These are phyloP conservation scores for Opeltia flavorubescens DNA, from an alignment of 495 filamentous ascomycete genomes.

Conservation along the genomic window DNA sequence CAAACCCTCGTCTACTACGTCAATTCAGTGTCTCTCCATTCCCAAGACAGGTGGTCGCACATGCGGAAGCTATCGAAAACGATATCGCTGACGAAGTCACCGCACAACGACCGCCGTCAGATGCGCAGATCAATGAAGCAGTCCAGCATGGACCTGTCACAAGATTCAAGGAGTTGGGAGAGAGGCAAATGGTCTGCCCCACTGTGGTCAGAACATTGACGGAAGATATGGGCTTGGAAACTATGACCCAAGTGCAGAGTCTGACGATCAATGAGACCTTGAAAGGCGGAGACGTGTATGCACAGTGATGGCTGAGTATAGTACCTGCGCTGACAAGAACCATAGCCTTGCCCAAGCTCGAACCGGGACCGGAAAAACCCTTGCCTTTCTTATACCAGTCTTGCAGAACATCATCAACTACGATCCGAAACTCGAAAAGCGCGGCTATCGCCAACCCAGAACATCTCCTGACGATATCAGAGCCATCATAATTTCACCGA, in stretches of 20 bases:
- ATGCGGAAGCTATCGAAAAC: conserved; percentile 14
- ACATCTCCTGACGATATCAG: conserved; percentile 55
- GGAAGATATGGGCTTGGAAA: conserved; percentile 56
- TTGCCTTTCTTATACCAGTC: conserved; percentile 68
- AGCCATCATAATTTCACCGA: conserved; percentile 84
- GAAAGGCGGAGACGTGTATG: conserved; percentile 71
- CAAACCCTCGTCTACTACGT: background rate
- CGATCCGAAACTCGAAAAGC: conserved; percentile 35
- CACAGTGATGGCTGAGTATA: conserved; percentile 8
- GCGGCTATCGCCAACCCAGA: conserved; percentile 13
- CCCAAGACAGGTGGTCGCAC: conserved; percentile 3
- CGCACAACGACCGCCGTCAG: conserved; percentile 5
- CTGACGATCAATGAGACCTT: conserved; percentile 67
- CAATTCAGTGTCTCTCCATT: background rate
- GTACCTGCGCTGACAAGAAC: conserved; percentile 8
- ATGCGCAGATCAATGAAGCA: background rate
- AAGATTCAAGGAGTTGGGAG: conserved; percentile 54
- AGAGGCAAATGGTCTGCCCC: conserved; percentile 45
- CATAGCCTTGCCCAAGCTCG: conserved; percentile 73
- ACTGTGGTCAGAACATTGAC: conserved; percentile 57
- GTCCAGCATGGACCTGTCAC: conserved; percentile 30
- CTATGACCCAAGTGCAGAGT: conserved; percentile 88
- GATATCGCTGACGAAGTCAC: conserved; percentile 6
- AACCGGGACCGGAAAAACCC: conserved; percentile 79
- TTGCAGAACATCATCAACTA: conserved; percentile 55